Evolutionary conservation across 78 protist genomes (phyloP).

Genomic region (Cavenderia fasciculata): DNA sequence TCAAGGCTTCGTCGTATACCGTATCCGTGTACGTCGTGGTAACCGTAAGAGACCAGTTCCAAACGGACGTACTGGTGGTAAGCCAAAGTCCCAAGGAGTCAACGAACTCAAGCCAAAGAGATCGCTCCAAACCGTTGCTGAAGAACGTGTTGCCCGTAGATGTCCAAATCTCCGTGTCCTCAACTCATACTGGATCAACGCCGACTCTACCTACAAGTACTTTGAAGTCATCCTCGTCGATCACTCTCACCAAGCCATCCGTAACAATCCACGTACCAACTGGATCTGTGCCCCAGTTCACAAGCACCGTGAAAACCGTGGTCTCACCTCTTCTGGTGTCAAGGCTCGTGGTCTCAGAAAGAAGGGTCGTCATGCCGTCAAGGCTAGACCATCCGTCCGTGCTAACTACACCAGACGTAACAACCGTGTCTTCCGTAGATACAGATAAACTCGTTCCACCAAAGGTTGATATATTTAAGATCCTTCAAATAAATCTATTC

Average conservation of each 20-base stretch:
- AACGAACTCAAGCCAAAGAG: constrained; percentile 93
- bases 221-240: constrained; percentile 99
- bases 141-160: constrained; percentile 97
- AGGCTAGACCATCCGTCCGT: constrained; percentile 94
- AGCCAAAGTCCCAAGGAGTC: constrained; percentile 97
- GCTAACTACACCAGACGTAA: constrained; percentile 98
- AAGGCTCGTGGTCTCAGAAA: constrained; percentile 92
- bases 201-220: constrained; percentile 97
- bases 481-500: too few species aligned
- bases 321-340: constrained; percentile 98
- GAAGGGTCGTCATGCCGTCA: constrained; percentile 86
- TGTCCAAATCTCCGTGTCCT: constrained; percentile 98
- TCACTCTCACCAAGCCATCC: constrained; percentile 96
- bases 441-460: constrained; percentile 97
- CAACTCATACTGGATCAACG: constrained; percentile 99
- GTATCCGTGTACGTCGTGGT: constrained; percentile 99
- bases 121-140: constrained; percentile 94
- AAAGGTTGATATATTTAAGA: too few species aligned
- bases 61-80: constrained; percentile 99
- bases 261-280: constrained; percentile 98
- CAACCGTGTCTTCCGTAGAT: constrained; percentile 92
- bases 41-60: constrained; percentile 95
- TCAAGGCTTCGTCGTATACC: constrained; percentile 95
- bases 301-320: constrained; percentile 98
- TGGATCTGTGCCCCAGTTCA: constrained; percentile 97